phyloP scores from a whole-genome alignment of 768 basidiomycete genomes.

The Hygrocybe punicea region DNA sequence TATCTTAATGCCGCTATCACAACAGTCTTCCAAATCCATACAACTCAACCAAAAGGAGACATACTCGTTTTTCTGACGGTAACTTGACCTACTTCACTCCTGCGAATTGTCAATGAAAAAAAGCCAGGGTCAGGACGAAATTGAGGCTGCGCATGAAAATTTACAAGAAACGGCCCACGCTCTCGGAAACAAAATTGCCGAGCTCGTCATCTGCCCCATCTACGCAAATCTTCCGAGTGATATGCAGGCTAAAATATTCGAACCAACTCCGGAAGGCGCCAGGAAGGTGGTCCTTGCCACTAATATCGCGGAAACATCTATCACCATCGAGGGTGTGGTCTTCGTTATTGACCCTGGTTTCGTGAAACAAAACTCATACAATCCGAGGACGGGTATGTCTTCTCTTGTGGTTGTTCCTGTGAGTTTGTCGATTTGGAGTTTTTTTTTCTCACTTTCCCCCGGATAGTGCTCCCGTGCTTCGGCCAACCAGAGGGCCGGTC shows the following conservation, averaged over 20 bases:
- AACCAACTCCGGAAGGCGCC: conserved; percentile 94
- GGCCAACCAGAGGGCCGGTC: conserved; percentile 93
- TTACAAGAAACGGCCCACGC: conserved; percentile 92
- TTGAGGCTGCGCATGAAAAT: conserved; percentile 95
- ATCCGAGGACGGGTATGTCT: conserved; percentile 98
- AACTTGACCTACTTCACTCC: conserved; percentile 24
- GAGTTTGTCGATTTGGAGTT: conserved; percentile 28
- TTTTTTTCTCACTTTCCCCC: neutral
- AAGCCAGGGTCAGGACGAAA: conserved; percentile 94
- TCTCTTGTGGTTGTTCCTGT: conserved; percentile 94
- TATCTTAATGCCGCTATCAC: conserved; percentile 98
- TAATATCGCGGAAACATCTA: conserved; percentile 99
- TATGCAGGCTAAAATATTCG: conserved; percentile 99
- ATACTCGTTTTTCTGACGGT: conserved; percentile 97
- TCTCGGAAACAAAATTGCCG: conserved; percentile 91
- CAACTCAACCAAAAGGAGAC: conserved; percentile 96
- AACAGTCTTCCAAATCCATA: conserved; percentile 98
- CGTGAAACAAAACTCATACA: conserved; percentile 98
- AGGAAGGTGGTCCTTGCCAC: conserved; percentile 97
- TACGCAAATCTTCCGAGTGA: conserved; percentile 99
- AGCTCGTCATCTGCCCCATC: conserved; percentile 94
- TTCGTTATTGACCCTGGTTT: conserved; percentile 99
- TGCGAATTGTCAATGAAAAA: conserved; percentile 2
- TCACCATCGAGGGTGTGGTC: conserved; percentile 98
- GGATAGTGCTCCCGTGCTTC: conserved; percentile 91